Conservation (phyloP, 352 stramenopile species). For the Phytophthora idaei region DNA sequence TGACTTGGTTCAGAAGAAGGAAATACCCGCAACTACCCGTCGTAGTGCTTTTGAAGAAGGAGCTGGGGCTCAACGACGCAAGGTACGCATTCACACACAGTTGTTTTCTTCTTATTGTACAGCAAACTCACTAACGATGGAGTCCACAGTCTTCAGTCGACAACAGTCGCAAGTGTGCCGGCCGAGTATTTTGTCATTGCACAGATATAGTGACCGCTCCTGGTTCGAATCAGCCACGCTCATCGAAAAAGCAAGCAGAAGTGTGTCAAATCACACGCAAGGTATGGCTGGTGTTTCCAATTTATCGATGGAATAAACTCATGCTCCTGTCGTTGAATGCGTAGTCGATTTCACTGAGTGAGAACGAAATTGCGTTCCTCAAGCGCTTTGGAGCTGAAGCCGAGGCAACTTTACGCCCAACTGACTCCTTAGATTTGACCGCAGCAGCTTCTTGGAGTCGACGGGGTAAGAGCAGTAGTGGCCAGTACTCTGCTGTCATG, state of each 20-base stretch:
- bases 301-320: neutral
- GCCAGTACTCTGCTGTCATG: conserved; percentile 8
- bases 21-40: neutral
- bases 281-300: conserved; percentile 27
- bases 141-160: conserved; percentile 21
- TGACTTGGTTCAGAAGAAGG: conserved; percentile 43
- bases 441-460: conserved; percentile 12
- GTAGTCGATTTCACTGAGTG: conserved; percentile 63
- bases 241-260: conserved; percentile 32
- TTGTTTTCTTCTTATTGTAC: neutral
- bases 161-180: conserved; percentile 40
- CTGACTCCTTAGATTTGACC: conserved; percentile 15
- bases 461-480: conserved; percentile 3
- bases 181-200: conserved; percentile 58
- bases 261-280: conserved; percentile 65
- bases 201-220: conserved; percentile 23
- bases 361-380: conserved; percentile 66
- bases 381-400: conserved; percentile 58
- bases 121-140: conserved; percentile 3
- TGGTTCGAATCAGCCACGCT: conserved; percentile 19
- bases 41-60: neutral
- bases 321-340: conserved; percentile 1
- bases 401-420: conserved; percentile 41
- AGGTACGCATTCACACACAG: conserved; percentile 7
- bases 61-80: conserved; percentile 9